These are phyloP conservation scores for Typha latifolia DNA, from an alignment of 176 grass and related monocot species.

Conservation along the genomic window DNA sequence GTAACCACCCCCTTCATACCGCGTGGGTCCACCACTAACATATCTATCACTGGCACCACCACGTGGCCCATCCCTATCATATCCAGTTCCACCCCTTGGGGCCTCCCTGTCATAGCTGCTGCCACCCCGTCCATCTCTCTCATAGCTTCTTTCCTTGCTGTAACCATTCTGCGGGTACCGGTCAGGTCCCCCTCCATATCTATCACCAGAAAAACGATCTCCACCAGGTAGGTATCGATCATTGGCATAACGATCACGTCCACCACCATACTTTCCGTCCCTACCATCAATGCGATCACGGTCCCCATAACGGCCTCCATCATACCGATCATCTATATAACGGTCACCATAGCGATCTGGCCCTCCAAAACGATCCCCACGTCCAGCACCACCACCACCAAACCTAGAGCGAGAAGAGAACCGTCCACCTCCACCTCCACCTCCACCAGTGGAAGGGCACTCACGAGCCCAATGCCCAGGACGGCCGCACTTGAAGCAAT, in stretches of 20 bases:
- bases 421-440: slow-evolving; percentile 42
- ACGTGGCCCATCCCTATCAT: slow-evolving; percentile 50
- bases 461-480: slow-evolving; percentile 96
- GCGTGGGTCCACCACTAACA: slow-evolving; percentile 44
- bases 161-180: slow-evolving; percentile 64
- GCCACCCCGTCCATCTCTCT: slow-evolving; percentile 43
- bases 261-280: slow-evolving; percentile 39
- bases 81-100: slow-evolving; percentile 37
- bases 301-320: slow-evolving; percentile 40
- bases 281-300: slow-evolving; percentile 27
- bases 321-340: slow-evolving; percentile 77
- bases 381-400: slow-evolving; percentile 38
- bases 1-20: slow-evolving; percentile 39
- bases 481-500: slow-evolving; percentile 91
- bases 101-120: slow-evolving; percentile 63
- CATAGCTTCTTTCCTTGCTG: slow-evolving; percentile 74
- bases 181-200: slow-evolving; percentile 50
- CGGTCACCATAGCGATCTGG: slow-evolving; percentile 57
- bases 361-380: slow-evolving; percentile 67
- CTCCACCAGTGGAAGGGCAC: slow-evolving; percentile 46
- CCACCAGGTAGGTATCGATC: slow-evolving; percentile 52
- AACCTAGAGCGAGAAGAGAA: slow-evolving; percentile 58
- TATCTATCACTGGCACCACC: slow-evolving; percentile 36
- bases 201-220: slow-evolving; percentile 77
- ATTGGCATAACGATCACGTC: slow-evolving; percentile 44